These are phyloP conservation scores for Moricandia arvensis DNA, from an alignment of 345 rosid species.

Conservation along the genomic window DNA sequence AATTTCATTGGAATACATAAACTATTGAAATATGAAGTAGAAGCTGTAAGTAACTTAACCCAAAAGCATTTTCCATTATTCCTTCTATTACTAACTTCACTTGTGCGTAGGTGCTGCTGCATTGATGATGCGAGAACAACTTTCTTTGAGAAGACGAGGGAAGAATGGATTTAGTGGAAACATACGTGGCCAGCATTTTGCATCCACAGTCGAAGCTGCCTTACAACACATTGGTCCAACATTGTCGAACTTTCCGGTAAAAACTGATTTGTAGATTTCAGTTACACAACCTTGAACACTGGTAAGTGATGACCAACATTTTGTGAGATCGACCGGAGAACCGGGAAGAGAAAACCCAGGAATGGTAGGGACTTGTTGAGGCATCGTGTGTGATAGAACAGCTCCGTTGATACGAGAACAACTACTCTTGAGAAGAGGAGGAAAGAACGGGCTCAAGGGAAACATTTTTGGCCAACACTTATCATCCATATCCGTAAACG, in stretches of 20 bases:
- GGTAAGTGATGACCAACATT: conserved; percentile 5
- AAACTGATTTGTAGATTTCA: conserved; percentile 10
- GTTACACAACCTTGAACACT: conserved; percentile 6
- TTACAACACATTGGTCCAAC: background rate
- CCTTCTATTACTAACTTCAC: background rate
- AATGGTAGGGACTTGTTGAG: background rate
- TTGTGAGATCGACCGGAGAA: background rate
- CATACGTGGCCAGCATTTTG: conserved; percentile 1
- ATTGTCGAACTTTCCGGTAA: conserved; percentile 2
- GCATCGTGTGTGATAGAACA: background rate
- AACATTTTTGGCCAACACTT: conserved; percentile 34
- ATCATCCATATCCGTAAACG: background rate
- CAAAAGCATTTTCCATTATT: background rate
- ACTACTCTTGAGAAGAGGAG: conserved; percentile 10
- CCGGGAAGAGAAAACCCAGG: background rate
- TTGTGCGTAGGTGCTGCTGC: background rate
- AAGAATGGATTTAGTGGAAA: conserved; percentile 16
- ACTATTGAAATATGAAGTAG: background rate
- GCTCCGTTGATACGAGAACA: background rate
- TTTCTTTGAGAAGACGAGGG: conserved; percentile 10
- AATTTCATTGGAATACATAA: background rate
- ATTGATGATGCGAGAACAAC: background rate
- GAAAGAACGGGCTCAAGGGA: conserved; percentile 6
- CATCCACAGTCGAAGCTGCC: background rate
- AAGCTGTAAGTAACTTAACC: background rate